These are phyloP conservation scores for Paraphaeosphaeria sporulosa DNA, from an alignment of 2,329 filamentous ascomycete genomes.

Conservation along the genomic window DNA sequence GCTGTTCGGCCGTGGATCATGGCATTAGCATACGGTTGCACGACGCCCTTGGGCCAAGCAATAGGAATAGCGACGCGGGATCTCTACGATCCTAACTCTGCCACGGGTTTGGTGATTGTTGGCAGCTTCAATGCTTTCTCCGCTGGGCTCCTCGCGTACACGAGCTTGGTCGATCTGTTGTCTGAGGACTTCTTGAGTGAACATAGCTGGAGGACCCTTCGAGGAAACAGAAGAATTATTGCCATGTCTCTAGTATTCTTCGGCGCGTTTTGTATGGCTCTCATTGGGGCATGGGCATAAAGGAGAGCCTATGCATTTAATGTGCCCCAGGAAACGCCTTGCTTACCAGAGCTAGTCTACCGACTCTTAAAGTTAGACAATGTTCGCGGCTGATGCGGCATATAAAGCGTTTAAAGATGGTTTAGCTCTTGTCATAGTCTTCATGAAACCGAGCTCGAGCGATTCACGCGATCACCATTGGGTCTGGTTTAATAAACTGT, in stretches of 20 bases:
- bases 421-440: no score
- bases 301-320: background rate
- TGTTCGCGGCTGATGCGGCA: no score
- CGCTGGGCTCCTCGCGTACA: slow-evolving; percentile 80
- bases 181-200: slow-evolving; percentile 84
- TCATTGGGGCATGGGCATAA: slow-evolving; percentile 77
- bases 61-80: slow-evolving; percentile 80
- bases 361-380: no score
- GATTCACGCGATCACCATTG: no score
- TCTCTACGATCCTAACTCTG: slow-evolving; percentile 79
- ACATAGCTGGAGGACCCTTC: slow-evolving; percentile 73
- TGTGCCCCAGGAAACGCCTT: no score
- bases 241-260: slow-evolving; percentile 70
- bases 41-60: slow-evolving; percentile 81
- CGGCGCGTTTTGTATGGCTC: slow-evolving; percentile 73
- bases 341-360: no score
- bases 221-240: slow-evolving; percentile 66
- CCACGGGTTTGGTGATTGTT: slow-evolving; percentile 79
- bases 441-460: no score
- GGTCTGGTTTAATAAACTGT: no score
- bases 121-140: slow-evolving; percentile 89
- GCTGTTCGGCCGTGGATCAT: slow-evolving; percentile 67
- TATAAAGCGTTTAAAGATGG: no score
- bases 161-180: slow-evolving; percentile 82
- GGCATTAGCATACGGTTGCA: slow-evolving; percentile 76